Evolutionary conservation across 768 basidiomycete genomes (phyloP).

Genomic region (Tylopilus sp.): DNA sequence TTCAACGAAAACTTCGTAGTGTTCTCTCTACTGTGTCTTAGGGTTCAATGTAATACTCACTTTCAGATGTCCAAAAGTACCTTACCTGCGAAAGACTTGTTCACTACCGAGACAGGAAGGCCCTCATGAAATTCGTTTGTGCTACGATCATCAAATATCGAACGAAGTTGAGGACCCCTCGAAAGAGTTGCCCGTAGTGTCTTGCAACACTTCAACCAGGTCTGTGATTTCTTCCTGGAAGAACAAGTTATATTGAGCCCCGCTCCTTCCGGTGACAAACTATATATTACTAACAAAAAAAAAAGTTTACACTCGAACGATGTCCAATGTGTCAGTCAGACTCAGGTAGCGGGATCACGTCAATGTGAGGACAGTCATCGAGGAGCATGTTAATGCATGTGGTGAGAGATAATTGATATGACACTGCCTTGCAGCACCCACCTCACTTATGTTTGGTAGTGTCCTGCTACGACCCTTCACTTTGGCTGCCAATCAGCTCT

Average conservation of each 20-base stretch:
- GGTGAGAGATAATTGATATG: slow-evolving; percentile 42
- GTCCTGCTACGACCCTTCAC: slow-evolving; percentile 74
- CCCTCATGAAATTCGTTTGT: slow-evolving; percentile 73
- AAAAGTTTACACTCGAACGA: slow-evolving; percentile 58
- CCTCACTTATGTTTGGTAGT: no score
- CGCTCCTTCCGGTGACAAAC: slow-evolving; percentile 43
- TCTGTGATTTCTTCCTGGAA: slow-evolving; percentile 26
- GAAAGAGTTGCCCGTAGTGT: slow-evolving; percentile 83
- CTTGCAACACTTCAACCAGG: slow-evolving; percentile 61
- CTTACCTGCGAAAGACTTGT: no score
- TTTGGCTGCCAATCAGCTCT: slow-evolving; percentile 84
- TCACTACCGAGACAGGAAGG: slow-evolving; percentile 38
- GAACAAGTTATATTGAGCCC: neutral
- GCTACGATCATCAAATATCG: slow-evolving; percentile 85
- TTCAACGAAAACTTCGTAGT: neutral
- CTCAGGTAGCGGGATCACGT: slow-evolving; percentile 94
- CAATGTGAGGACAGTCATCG: slow-evolving; percentile 84
- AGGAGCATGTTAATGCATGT: slow-evolving; percentile 63
- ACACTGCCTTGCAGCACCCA: neutral
- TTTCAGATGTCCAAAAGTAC: no score
- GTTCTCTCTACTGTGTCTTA: no score
- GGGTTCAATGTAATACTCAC: no score
- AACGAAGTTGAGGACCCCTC: slow-evolving; percentile 74
- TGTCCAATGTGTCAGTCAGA: slow-evolving; percentile 70
- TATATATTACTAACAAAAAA: slow-evolving; percentile 61